Evolutionary conservation across 1,284 basidiomycete species (phyloP), one percentile per base, ranked within the genome.

Genomic region (Ceratobasidium sp.): DNA sequence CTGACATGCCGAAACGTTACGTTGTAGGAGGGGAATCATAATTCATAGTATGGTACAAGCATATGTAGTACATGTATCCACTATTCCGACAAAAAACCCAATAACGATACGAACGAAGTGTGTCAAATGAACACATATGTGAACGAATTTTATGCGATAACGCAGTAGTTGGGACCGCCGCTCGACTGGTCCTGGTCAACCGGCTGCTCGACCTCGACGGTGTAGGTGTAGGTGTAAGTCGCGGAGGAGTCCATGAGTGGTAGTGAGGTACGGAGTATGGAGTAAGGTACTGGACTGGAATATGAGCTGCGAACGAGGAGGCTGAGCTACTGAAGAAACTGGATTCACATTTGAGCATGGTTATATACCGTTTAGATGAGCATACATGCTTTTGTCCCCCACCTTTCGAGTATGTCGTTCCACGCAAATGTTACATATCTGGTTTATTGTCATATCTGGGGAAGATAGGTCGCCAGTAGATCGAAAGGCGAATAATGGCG

Each of bases 191-290:
- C 68, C 39, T 70, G 51, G 26, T 70, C 53, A 33, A 70, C 68
- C 9, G 68, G 68, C 33, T 70, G 53, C 68, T 70, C 68, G 33
- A 40, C 53, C 68, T 70, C 68, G 51, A 51, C 13, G 28, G 68
- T 33, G 53, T 53, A 70, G 20, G 68, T 53, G 51, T 70, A 70
- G 68, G 39, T 70, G 51, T 70, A 70, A 10, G 53, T 51, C 23
- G 68, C 49, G 39, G 51, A 26, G 33, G 68, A 70, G 49, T 70
- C 68, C 68, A 70, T 70, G 46, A 42, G 68, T 70, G 23, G n/a
- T 55, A 33, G 33, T 33, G 33, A 33, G 33, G 33, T 33, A 33
- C 33, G 53, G 53, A n/a, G 23, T 55, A 12, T 33, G 18, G 33
- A n/a, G 51, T 53, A 53, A 18, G 12, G 18, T 20, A 33, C 33